Evolutionary conservation across 75 land plant species (phyloP), one percentile per base, ranked within the genome.

Genomic region (Pinus taeda): DNA sequence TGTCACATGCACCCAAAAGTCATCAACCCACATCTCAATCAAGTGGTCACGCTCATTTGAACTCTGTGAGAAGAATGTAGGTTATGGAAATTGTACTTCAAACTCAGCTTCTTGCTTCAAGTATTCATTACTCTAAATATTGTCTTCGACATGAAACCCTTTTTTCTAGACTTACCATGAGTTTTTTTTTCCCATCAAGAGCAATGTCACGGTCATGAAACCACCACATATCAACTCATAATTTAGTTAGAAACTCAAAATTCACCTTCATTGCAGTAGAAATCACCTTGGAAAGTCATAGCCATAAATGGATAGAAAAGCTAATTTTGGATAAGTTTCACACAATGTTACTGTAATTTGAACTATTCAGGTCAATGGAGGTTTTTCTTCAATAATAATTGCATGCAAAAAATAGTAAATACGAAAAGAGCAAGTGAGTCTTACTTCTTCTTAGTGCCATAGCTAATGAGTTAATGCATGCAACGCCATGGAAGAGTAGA

Each of bases 181-280:
- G 80, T 60, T 97, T 92, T 62, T 83, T 73, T 17, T n/a, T n/a
- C n/a, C 92, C 99, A 69, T 96, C 99, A 56, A 95, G 97, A 13
- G 99, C 99, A 83, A 96, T 94, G 56, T 96, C 99, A 20, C 99
- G 91, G 74, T 96, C 97, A 82, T 96, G 99, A 79, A 96, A 96
- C 82, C 97, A 96, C 99, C 99, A 96, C 49, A 59, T 59, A 29
- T 94, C 90, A 58, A 96, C 90, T 56, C 97, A 97, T 66, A 96
- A 84, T 71, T 94, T 96, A 53, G 89, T 80, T 7, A 96, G 75
- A 83, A 96, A 96, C 84, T 96, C 99, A 77, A 96, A 96, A 73
- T 96, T 95, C 5, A 90, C 95, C 82, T 88, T 88, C 99, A 96
- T 97, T 94, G 89, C 77, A 85, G 30, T 58, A 80, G 20, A 2